Evolutionary conservation across 2,329 filamentous ascomycete species (phyloP), one percentile per base, ranked within the genome.

Genomic region (Claviceps sp.): DNA sequence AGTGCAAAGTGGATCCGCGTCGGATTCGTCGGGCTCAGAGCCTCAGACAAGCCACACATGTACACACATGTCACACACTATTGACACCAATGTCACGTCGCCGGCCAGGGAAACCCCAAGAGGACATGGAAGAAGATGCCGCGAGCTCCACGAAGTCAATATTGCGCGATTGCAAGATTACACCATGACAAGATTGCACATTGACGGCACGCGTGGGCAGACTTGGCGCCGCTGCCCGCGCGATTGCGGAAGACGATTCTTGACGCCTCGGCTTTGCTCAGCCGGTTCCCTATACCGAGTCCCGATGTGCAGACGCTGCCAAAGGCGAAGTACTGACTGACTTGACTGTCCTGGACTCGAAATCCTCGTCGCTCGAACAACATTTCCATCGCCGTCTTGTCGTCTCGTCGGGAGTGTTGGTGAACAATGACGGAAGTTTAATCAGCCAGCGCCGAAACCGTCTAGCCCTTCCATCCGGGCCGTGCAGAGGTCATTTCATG

Each of bases 1-100:
- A 37, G 49, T 50, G 34, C 37, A 51, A 51, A 51, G 49, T 47
- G 49, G 49, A 37, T 40, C 49, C 22, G 22, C 42, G 41, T 20
- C 34, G 48, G 48, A 37, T 18, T 24, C 13, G 18, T 16, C 13
- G 41, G 42, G 30, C 41, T 40, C 13, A n/a, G 37, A 20, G 5
- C 8, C 40, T 11, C 5, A 41, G 16, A 18, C 38, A 11, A 41
- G 16, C 38, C 38, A 41, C 38, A 41, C 38, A 30, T 30, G 26
- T 30, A n/a, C 38, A 41, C 38, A 41, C 38, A 30, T 30, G 26
- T 30, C 26, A 30, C 26, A 30, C 38, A 16, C 38, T 20, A 22
- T 22, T 42, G 4, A 8, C 24, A 40, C 24, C 13, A 14, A 45
- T n/a, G 26, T 30, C 43, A 20, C 20, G 20, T 30, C 18, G 16